phyloP scores from a whole-genome alignment of 2,329 filamentous ascomycete species.

The Fusarium anthophilum region DNA sequence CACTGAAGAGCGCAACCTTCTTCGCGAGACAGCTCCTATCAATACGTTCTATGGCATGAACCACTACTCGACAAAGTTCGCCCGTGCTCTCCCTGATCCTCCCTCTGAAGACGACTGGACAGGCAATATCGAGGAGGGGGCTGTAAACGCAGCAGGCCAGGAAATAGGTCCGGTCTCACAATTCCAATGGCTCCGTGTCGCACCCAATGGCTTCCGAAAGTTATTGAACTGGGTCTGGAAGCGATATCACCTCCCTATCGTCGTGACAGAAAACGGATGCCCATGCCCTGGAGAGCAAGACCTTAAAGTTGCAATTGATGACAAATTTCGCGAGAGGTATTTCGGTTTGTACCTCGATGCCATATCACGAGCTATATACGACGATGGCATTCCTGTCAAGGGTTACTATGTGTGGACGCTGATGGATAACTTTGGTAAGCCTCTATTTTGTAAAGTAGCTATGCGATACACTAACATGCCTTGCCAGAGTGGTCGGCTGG shows the following conservation, averaged over 20 bases:
- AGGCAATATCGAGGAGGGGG: constrained; percentile 27
- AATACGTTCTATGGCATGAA: constrained; percentile 50
- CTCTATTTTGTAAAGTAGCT: neutral
- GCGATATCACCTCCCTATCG: constrained; percentile 21
- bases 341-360: neutral
- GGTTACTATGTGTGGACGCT: constrained; percentile 2
- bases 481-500: constrained; percentile 47
- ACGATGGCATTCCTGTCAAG: neutral
- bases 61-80: constrained; percentile 47
- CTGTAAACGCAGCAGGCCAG: neutral
- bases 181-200: constrained; percentile 23
- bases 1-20: neutral
- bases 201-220: constrained; percentile 32
- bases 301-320: neutral
- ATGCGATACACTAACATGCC: neutral
- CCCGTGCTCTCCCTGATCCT: constrained; percentile 30
- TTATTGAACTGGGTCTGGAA: constrained; percentile 35
- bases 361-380: neutral
- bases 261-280: neutral
- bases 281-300: neutral
- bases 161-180: constrained; percentile 21
- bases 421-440: constrained; percentile 1
- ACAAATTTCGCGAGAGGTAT: neutral
- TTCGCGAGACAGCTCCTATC: neutral
- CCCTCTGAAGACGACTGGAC: constrained; percentile 35